phyloP scores from a whole-genome alignment of 257 asterid genomes.

The Solanum ahanhuiri region DNA sequence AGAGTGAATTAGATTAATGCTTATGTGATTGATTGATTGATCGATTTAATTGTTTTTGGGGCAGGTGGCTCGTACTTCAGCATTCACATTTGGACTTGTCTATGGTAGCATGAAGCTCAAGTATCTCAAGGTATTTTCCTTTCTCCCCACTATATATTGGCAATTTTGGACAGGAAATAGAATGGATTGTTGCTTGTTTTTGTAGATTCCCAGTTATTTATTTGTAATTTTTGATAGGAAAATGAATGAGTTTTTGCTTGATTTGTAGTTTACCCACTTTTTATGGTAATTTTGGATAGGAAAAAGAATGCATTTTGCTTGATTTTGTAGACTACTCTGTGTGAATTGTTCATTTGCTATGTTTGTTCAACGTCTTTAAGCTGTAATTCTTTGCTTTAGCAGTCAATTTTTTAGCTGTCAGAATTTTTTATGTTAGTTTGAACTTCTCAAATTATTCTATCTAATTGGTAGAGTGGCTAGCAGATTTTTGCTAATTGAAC shows the following conservation, averaged over 20 bases:
- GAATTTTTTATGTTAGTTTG: neutral
- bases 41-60: neutral
- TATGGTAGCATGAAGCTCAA: slow-evolving; percentile 40
- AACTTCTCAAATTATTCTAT: neutral
- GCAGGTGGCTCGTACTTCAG: slow-evolving; percentile 30
- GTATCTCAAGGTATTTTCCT: slow-evolving; percentile 26
- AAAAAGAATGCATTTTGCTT: neutral
- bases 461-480: neutral
- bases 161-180: neutral
- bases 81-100: slow-evolving; percentile 25
- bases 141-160: neutral
- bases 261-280: neutral
- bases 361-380: neutral
- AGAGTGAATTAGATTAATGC: neutral
- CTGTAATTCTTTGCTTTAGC: neutral
- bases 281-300: neutral
- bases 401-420: neutral
- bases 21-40: neutral
- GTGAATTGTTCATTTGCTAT: neutral
- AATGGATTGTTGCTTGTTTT: neutral
- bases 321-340: neutral
- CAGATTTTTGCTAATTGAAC: neutral
- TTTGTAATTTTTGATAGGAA: neutral
- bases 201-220: neutral
- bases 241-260: neutral